A percentile compares a stretch with the other conserved stretches of the same genome.
phyloP scores from a whole-genome alignment of 768 basidiomycete species.

The Boletus rubropictus region DNA sequence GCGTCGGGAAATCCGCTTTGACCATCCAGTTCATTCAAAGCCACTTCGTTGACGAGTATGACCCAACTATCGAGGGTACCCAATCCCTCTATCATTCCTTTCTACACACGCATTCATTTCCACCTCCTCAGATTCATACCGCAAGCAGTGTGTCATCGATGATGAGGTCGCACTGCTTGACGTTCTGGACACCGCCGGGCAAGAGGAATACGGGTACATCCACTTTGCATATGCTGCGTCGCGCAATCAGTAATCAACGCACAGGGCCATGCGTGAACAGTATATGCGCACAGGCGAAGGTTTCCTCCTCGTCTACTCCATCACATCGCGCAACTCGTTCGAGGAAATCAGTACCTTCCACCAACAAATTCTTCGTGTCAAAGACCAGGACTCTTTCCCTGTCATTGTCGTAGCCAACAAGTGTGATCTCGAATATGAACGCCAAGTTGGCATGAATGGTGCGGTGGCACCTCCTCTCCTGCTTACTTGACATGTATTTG shows the following conservation, averaged over 20 bases:
- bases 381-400: slow-evolving; percentile 93
- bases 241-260: slow-evolving; percentile 5
- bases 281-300: slow-evolving; percentile 99
- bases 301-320: slow-evolving; percentile 95
- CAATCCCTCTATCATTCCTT: slow-evolving; percentile 5
- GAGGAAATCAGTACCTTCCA: slow-evolving; percentile 96
- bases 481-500: not conserved
- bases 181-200: slow-evolving; percentile 95
- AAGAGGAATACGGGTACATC: slow-evolving; percentile 94
- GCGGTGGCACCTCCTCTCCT: slow-evolving; percentile 10
- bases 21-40: slow-evolving; percentile 99
- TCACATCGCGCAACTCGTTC: slow-evolving; percentile 96
- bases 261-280: slow-evolving; percentile 95
- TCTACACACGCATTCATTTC: not conserved
- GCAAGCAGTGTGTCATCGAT: slow-evolving; percentile 96
- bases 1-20: slow-evolving; percentile 77
- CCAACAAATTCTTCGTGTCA: slow-evolving; percentile 93
- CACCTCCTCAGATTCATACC: slow-evolving; percentile 71
- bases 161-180: slow-evolving; percentile 98
- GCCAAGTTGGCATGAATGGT: slow-evolving; percentile 96
- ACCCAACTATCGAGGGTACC: slow-evolving; percentile 90
- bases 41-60: slow-evolving; percentile 88
- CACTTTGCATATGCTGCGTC: not conserved
- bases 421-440: slow-evolving; percentile 90
- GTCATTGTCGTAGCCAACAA: slow-evolving; percentile 98